Base-by-base conservation (phyloP, 208 protist genomes). In the Trypanosoma rangeli region DNA sequence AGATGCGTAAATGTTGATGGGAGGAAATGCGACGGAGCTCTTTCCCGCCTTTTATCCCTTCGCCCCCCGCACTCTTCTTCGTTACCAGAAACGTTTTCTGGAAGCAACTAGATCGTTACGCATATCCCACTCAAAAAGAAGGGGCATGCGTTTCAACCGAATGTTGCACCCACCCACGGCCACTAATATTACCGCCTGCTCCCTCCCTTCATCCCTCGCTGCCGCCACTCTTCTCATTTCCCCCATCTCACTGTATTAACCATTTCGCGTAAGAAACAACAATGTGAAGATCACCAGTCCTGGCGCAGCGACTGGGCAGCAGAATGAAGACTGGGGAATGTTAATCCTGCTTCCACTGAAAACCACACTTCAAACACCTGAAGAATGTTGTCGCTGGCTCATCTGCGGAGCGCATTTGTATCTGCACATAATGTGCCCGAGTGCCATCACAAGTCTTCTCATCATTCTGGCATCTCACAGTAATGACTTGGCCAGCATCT, bases 311-410 rank as follows among this genome's bases (percentile, higher is more conserved):
- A 22, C 20, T 33, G 52, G 28, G 33, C 33, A 61, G 44, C 31
- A 53, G 42, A 65, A 65, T 3, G 15, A 28, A 33, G n/a, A 12
- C 56, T 12, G 33, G 29, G 42, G 5, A 5, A 54, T n/a, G 50
- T 76, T 76, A 96, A 54, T 94, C 92, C 53, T 94, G 89, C 8
- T 83, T 75, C 98, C 98, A 99, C 71, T 96, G 82, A 71, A 92
- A 84, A 46, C 87, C 87, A 70, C 98, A 99, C 66, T 97, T 87
- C n/a, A 90, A 76, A 75, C 98, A 99, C 68, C 89, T 94, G 72
- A 97, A 98, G 78, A 99, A 99, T 5, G 92, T 97, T 22, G 98
- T 99, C 55, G 96, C 93, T 24, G 98, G 98, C 84, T 99, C 98
- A 89, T 99, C 98, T 9, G 98, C 98, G 16, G 93, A 98, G 33